Percentiles rank a stretch among this genome's conserved stretches.
Evolutionary conservation across 805 yeast species (phyloP).

Genomic region (Starmera pachycereana): DNA sequence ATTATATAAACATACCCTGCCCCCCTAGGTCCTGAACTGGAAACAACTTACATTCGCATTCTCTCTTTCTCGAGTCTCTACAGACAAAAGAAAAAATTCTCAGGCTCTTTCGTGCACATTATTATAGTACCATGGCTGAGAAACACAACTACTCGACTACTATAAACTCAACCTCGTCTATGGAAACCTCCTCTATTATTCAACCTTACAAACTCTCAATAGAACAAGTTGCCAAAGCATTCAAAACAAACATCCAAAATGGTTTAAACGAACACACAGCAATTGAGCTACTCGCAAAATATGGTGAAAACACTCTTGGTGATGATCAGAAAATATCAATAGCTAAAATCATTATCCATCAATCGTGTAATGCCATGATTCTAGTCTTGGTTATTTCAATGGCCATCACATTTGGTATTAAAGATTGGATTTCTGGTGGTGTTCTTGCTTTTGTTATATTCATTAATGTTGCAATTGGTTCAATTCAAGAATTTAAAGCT

Average conservation of each 20-base stretch:
- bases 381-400: conserved; percentile 59
- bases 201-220: conserved; percentile 19
- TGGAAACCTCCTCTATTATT: not conserved
- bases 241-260: conserved; percentile 30
- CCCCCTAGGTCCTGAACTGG: no score
- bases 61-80: no score
- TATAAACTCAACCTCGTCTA: not conserved
- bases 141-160: not conserved
- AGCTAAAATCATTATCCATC: conserved; percentile 48
- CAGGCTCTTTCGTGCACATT: no score
- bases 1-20: no score
- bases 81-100: no score
- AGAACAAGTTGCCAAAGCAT: conserved; percentile 26
- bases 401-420: conserved; percentile 61
- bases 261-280: conserved; percentile 38
- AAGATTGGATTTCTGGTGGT: conserved; percentile 78
- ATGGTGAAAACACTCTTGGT: conserved; percentile 56
- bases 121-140: not conserved
- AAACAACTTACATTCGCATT: no score
- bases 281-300: conserved; percentile 16
- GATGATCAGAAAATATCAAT: conserved; percentile 47
- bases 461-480: conserved; percentile 57
- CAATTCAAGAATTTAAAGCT: conserved; percentile 62
- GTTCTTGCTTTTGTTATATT: conserved; percentile 60
- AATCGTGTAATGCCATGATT: conserved; percentile 70